Evolutionary conservation across 495 filamentous ascomycete species (phyloP).

Genomic region (Podospora tetraspora): DNA sequence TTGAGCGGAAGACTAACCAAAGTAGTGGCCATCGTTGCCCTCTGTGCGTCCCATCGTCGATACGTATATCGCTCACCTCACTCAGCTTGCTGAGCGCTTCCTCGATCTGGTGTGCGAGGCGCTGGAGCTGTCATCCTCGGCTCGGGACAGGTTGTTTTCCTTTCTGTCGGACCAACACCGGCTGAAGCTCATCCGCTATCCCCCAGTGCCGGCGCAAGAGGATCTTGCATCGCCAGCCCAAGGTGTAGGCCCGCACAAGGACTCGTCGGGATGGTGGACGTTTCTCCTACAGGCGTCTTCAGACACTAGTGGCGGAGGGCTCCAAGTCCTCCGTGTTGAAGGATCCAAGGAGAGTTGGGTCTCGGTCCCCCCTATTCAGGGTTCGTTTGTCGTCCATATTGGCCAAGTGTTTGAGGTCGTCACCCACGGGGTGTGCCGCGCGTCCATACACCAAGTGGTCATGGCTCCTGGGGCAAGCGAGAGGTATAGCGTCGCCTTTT

Average conservation of each 20-base stretch:
- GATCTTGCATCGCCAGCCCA: slow-evolving; percentile 21
- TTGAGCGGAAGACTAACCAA: not conserved
- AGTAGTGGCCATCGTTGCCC: slow-evolving; percentile 13
- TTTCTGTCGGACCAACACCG: slow-evolving; percentile 52
- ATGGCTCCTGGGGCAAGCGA: slow-evolving; percentile 19
- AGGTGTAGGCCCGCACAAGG: slow-evolving; percentile 53
- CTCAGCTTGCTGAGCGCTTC: slow-evolving; percentile 43
- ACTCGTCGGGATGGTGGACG: slow-evolving; percentile 53
- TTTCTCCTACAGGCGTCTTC: slow-evolving; percentile 49
- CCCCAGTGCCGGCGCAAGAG: slow-evolving; percentile 17
- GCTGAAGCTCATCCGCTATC: slow-evolving; percentile 50
- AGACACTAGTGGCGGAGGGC: slow-evolving; percentile 32
- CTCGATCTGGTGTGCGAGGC: slow-evolving; percentile 49
- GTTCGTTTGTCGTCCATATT: slow-evolving; percentile 53
- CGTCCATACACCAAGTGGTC: slow-evolving; percentile 48
- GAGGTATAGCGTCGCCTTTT: slow-evolving; percentile 44
- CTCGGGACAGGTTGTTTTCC: slow-evolving; percentile 40
- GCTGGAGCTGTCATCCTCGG: slow-evolving; percentile 18
- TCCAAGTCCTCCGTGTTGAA: slow-evolving; percentile 45
- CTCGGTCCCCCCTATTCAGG: slow-evolving; percentile 42
- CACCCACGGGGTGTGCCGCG: slow-evolving; percentile 47
- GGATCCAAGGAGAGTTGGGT: slow-evolving; percentile 40
- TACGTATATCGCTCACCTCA: slow-evolving; percentile 46
- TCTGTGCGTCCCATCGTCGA: slow-evolving; percentile 26
- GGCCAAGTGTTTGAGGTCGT: slow-evolving; percentile 55